Evolutionary conservation across 2,329 filamentous ascomycete genomes (phyloP).

Genomic region (Sporothrix inflata): DNA sequence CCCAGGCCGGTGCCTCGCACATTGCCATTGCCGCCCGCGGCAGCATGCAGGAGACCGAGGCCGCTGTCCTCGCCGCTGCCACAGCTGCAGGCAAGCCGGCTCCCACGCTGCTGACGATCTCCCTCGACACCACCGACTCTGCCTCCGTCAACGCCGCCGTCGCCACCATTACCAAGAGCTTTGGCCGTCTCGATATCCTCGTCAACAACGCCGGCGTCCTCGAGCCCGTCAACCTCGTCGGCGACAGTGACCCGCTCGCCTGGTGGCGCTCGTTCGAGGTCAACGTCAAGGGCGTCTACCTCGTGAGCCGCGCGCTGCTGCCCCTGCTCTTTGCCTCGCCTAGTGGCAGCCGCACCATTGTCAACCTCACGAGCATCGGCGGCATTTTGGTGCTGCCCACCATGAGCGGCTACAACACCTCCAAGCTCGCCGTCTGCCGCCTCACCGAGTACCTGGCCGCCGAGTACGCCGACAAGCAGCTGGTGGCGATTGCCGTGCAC

Average conservation of each 20-base stretch:
- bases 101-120: constrained; percentile 9
- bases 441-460: constrained; percentile 49
- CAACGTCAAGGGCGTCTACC: constrained; percentile 28
- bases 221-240: constrained; percentile 5
- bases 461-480: constrained; percentile 50
- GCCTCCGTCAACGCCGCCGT: constrained; percentile 20
- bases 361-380: constrained; percentile 53
- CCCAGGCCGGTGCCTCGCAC: constrained; percentile 24
- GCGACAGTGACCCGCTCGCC: constrained; percentile 23
- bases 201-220: constrained; percentile 32
- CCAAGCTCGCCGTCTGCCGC: constrained; percentile 54
- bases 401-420: constrained; percentile 49
- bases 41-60: neutral
- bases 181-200: constrained; percentile 31
- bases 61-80: constrained; percentile 13
- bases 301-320: constrained; percentile 20
- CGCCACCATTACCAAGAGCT: neutral
- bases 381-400: constrained; percentile 43
- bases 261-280: constrained; percentile 29
- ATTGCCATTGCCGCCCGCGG: constrained; percentile 26
- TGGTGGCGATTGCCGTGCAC: constrained; percentile 47
- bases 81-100: constrained; percentile 11
- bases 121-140: constrained; percentile 23
- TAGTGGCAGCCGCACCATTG: constrained; percentile 40
- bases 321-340: constrained; percentile 36